A percentile compares a stretch with the other conserved stretches of the same genome.
phyloP scores from a whole-genome alignment of 2,329 filamentous ascomycete genomes.

The Curvularia spicifera region DNA sequence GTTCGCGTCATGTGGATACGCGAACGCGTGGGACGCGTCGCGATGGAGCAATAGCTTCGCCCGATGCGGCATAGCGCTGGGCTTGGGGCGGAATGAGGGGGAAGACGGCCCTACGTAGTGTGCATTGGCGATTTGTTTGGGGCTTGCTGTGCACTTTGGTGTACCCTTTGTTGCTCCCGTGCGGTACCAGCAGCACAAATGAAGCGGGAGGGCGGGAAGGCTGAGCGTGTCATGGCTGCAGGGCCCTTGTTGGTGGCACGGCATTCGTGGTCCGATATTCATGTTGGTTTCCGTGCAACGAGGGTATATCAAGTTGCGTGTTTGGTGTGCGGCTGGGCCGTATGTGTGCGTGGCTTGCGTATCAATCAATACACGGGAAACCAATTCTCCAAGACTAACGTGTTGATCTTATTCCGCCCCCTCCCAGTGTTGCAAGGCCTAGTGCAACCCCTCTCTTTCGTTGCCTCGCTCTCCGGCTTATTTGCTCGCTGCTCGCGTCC shows the following conservation, averaged over 20 bases:
- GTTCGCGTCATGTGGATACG: conserved; percentile 24
- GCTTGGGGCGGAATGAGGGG: conserved; percentile 3
- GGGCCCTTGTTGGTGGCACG: background rate
- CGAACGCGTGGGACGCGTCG: conserved; percentile 34
- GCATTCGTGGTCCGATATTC: background rate
- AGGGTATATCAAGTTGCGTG: no score
- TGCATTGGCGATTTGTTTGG: background rate
- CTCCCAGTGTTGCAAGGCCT: background rate
- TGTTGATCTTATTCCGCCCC: background rate
- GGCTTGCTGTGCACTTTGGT: background rate
- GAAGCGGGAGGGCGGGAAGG: no score
- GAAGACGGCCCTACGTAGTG: conserved; percentile 4
- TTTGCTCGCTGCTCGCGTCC: background rate
- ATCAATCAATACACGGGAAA: background rate
- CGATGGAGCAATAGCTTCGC: conserved; percentile 11
- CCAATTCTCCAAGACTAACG: background rate
- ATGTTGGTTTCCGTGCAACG: no score
- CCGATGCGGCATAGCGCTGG: conserved; percentile 9
- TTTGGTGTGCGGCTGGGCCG: background rate
- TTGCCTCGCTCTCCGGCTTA: background rate
- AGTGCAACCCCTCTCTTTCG: background rate
- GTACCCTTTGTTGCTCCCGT: background rate
- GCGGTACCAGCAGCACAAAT: no score
- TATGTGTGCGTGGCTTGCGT: background rate
- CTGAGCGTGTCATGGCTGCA: background rate